Evolutionary conservation across 2,329 filamentous ascomycete genomes (phyloP).

Genomic region (Graphiopsis chlorocephala): DNA sequence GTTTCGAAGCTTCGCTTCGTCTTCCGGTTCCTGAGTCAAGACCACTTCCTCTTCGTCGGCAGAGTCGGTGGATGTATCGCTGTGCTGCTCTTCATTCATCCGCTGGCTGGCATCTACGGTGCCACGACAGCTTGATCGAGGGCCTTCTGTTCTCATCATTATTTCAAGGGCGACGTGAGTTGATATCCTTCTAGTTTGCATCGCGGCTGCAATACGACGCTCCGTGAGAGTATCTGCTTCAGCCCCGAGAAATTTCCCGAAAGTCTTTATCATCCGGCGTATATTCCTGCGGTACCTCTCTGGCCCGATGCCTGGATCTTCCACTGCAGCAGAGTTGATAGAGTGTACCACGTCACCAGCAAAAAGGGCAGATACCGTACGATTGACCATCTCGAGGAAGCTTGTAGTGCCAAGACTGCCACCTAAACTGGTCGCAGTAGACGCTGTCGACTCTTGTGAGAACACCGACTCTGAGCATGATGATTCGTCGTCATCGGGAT

Average conservation of each 20-base stretch:
- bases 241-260: background rate
- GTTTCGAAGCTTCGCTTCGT: background rate
- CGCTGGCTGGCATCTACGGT: background rate
- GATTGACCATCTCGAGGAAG: background rate
- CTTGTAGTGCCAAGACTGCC: background rate
- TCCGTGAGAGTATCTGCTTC: background rate
- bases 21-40: background rate
- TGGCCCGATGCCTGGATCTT: background rate
- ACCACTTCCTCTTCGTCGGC: background rate
- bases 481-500: background rate
- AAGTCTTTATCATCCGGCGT: slow-evolving; percentile 1
- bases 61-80: background rate
- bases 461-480: background rate
- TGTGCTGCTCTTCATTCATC: background rate
- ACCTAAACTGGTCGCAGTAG: background rate
- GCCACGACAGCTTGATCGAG: too few species aligned
- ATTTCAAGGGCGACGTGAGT: background rate
- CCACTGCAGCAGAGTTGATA: background rate
- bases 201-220: background rate
- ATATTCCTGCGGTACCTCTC: slow-evolving; percentile 6
- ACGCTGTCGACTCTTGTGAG: background rate
- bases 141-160: background rate
- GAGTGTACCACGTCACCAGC: background rate
- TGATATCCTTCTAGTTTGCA: background rate
- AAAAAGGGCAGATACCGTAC: background rate